Percentiles rank a stretch among this genome's conserved stretches.
Evolutionary conservation across 192 early-diverging fungal genomes (phyloP).

Genomic region (Chytriomyces confervae): DNA sequence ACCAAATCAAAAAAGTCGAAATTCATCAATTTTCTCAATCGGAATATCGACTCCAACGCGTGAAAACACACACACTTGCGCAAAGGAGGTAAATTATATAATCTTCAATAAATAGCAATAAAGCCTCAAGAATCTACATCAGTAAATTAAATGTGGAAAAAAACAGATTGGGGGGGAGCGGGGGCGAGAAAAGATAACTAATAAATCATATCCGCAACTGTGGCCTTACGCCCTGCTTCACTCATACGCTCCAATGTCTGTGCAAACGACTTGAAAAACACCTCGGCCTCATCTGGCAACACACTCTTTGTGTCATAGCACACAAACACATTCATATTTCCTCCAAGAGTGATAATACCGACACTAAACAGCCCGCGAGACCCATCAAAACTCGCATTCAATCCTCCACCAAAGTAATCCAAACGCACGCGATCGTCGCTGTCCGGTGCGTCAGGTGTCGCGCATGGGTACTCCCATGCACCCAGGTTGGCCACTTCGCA

Average conservation of each 20-base stretch:
- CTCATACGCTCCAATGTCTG: slow-evolving; percentile 23
- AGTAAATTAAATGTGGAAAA: not conserved
- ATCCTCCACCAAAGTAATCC: slow-evolving; percentile 37
- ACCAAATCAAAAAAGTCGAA: not conserved
- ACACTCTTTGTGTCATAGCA: slow-evolving; percentile 38
- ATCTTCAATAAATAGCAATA: not conserved
- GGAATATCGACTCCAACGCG: not conserved
- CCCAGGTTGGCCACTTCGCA: slow-evolving; percentile 52
- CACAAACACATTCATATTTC: slow-evolving; percentile 40
- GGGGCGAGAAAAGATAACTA: too few relatives aligned
- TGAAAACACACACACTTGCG: too few relatives aligned
- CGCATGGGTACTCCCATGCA: slow-evolving; percentile 47
- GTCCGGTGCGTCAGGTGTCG: slow-evolving; percentile 20
- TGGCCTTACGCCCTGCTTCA: slow-evolving; percentile 10
- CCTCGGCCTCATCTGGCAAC: slow-evolving; percentile 40
- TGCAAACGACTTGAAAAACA: slow-evolving; percentile 40
- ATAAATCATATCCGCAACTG: slow-evolving; percentile 19
- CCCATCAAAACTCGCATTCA: slow-evolving; percentile 49
- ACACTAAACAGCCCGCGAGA: slow-evolving; percentile 47
- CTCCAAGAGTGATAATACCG: slow-evolving; percentile 47
- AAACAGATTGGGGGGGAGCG: too few relatives aligned
- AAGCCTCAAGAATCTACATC: not conserved
- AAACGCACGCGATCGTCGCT: slow-evolving; percentile 21
- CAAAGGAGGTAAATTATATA: not conserved
- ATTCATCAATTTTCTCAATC: not conserved